These are phyloP conservation scores for Tolypocladium ovalisporum DNA, from an alignment of 2,329 filamentous ascomycete genomes.

Conservation along the genomic window DNA sequence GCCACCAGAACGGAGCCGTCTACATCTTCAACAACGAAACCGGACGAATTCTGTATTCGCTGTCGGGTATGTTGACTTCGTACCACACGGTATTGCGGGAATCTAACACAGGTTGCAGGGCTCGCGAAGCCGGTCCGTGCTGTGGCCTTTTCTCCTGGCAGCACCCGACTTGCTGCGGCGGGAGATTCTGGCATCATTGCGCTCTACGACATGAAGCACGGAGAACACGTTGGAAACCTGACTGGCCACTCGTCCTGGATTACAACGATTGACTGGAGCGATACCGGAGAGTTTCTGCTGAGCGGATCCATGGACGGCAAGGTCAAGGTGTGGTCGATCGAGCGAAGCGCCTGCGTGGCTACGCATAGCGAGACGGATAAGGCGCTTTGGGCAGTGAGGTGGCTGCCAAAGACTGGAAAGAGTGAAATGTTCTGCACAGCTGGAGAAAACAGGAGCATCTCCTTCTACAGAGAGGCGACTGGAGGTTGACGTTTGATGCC, in stretches of 20 bases:
- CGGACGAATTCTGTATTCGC: slow-evolving; percentile 71
- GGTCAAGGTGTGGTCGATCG: slow-evolving; percentile 91
- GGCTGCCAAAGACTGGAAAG: slow-evolving; percentile 63
- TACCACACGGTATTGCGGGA: neutral
- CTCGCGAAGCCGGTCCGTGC: slow-evolving; percentile 78
- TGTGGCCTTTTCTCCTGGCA: slow-evolving; percentile 78
- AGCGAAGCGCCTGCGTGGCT: slow-evolving; percentile 73
- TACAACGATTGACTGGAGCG: slow-evolving; percentile 83
- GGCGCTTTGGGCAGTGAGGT: slow-evolving; percentile 72
- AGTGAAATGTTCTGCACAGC: slow-evolving; percentile 68
- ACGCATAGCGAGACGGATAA: slow-evolving; percentile 88
- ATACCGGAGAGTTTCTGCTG: slow-evolving; percentile 82
- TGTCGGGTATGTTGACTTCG: slow-evolving; percentile 51
- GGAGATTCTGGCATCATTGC: slow-evolving; percentile 84
- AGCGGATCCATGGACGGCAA: slow-evolving; percentile 88
- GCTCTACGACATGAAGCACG: slow-evolving; percentile 83
- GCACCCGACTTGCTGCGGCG: slow-evolving; percentile 75
- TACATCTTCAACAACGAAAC: slow-evolving; percentile 95
- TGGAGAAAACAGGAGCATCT: slow-evolving; percentile 64
- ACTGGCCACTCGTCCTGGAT: slow-evolving; percentile 77
- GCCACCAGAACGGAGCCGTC: slow-evolving; percentile 82
- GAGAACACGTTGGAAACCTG: slow-evolving; percentile 84
- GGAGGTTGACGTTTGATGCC: slow-evolving; percentile 35
- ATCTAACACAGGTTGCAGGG: slow-evolving; percentile 33
- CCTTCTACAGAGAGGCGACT: slow-evolving; percentile 78